A percentile compares a stretch with the other conserved stretches of the same genome.
phyloP scores from a whole-genome alignment of 2,329 filamentous ascomycete species.

The Pleoardoris graminearum region DNA sequence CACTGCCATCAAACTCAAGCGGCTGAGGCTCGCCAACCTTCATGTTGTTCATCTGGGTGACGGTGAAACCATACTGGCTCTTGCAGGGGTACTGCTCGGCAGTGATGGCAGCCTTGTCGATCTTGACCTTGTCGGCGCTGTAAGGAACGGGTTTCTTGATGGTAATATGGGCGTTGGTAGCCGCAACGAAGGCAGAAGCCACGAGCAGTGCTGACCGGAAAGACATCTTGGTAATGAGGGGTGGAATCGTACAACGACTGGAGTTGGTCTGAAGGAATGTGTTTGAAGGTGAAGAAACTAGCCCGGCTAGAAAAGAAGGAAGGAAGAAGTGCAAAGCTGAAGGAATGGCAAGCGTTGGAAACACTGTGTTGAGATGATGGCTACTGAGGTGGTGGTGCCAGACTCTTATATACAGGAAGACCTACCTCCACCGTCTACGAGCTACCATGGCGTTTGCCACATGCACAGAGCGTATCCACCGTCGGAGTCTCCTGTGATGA shows the following conservation, averaged over 20 bases:
- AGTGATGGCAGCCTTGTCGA: constrained; percentile 67
- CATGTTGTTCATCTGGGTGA: constrained; percentile 53
- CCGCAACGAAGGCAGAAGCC: constrained; percentile 56
- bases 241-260: constrained; percentile 20
- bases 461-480: constrained; percentile 5
- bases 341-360: constrained; percentile 18
- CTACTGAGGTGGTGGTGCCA: constrained; percentile 12
- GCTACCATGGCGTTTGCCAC: constrained; percentile 13
- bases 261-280: constrained; percentile 19
- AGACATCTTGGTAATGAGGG: constrained; percentile 49
- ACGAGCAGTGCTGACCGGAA: constrained; percentile 56
- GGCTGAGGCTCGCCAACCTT: constrained; percentile 63
- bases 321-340: constrained; percentile 21
- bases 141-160: constrained; percentile 68
- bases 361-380: constrained; percentile 28
- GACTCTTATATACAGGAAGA: constrained; percentile 31
- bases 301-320: constrained; percentile 36
- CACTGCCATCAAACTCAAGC: constrained; percentile 70
- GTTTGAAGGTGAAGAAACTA: constrained; percentile 27
- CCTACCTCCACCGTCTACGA: background rate
- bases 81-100: constrained; percentile 74
- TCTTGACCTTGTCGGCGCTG: constrained; percentile 51
- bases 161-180: constrained; percentile 72
- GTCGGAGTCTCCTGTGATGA: constrained; percentile 14
- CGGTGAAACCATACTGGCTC: constrained; percentile 30